Evolutionary conservation across 768 basidiomycete species (phyloP), one percentile per base, ranked within the genome.

Genomic region (Rhodosporidiobolus sp.): DNA sequence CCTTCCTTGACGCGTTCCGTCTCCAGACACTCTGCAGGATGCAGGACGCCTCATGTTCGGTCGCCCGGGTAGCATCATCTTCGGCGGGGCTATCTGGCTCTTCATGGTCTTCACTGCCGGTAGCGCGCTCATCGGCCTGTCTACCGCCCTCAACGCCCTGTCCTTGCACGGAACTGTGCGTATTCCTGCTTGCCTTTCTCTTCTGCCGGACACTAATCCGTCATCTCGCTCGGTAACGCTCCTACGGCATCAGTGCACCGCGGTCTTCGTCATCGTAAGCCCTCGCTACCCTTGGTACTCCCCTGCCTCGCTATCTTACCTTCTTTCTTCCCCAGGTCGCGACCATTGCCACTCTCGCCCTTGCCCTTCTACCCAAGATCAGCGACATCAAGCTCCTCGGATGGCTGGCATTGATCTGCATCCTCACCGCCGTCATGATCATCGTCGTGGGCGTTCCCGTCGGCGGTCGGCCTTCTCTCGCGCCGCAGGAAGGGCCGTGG

Each of bases 81-180:
- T 53, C 30, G 10, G n/a, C 62, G 20, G n/a, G n/a, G 32, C 11
- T 16, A 54, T 43, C 38, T 43, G 38, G 38, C 14, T 43, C 8
- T 43, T 43, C 63, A 35, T 35, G 30, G 10, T 32, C 62, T 20
- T 28, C 45, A 4, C 28, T n/a, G 77, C 79, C 49, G 79, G 77
- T 28, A 72, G 77, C n/a, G 79, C 77, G 26, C 75, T 81, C 54
- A 73, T 83, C 14, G 76, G 77, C 22, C 69, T 80, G 46, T 79
- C 80, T 4, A 80, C 81, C 74, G 80, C 81, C 4, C 75, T 81
- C 63, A 82, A 82, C 77, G 77, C 80, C 49, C 72, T 81, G 34
- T 76, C 79, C 20, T 57, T 63, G 35, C 80, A 81, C 73, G 80
- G 77, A 11, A 79, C 80, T n/a, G n/a, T n/a, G n/a, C n/a, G n/a